Conservation (phyloP, 805 yeast genomes). For the Wickerhamiella allomyrinae region DNA sequence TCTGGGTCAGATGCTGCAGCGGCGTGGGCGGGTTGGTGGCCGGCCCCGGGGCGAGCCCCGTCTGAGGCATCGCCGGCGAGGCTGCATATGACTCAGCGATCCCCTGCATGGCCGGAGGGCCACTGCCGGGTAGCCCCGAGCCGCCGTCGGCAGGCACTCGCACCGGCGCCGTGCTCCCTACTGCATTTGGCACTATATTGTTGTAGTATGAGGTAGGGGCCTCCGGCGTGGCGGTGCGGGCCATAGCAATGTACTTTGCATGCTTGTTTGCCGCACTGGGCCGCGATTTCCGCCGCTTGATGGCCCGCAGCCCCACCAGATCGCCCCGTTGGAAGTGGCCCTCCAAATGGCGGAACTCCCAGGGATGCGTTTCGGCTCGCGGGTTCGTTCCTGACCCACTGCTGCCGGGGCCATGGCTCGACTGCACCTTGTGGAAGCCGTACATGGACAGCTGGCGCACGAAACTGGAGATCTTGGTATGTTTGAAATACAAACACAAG, state of each 20-base stretch:
- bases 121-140: no score
- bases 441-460: constrained; percentile 93
- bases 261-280: constrained; percentile 14
- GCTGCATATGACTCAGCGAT: no score
- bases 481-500: constrained; percentile 63
- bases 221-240: background rate
- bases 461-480: constrained; percentile 84
- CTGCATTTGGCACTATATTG: no score
- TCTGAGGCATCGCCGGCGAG: background rate
- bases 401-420: constrained; percentile 15
- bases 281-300: constrained; percentile 60
- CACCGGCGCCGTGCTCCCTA: no score
- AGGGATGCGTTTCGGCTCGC: constrained; percentile 21
- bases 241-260: background rate
- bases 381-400: constrained; percentile 4
- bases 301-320: constrained; percentile 51
- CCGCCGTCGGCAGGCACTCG: no score
- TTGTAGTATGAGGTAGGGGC: background rate
- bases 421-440: constrained; percentile 67
- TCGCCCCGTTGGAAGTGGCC: constrained; percentile 73
- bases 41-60: background rate
- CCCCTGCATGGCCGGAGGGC: no score
- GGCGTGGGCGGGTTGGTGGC: background rate
- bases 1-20: background rate
- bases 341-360: constrained; percentile 86